phyloP scores from a whole-genome alignment of 768 basidiomycete genomes.

The Lentinula detonsa region DNA sequence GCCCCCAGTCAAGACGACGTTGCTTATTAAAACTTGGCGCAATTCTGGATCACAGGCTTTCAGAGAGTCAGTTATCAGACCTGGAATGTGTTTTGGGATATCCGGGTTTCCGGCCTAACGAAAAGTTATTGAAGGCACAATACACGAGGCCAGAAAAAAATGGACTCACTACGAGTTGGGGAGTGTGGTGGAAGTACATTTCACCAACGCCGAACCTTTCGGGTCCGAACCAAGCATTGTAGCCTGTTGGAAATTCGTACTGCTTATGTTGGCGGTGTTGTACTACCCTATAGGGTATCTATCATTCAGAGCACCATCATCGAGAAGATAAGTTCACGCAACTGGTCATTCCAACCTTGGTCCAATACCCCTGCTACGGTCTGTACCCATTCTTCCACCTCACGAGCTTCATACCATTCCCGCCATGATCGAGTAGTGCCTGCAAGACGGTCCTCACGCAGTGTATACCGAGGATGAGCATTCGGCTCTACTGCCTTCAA shows the following conservation, averaged over 20 bases:
- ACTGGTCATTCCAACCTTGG: conserved; percentile 89
- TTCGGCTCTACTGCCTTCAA: conserved; percentile 70
- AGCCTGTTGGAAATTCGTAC: conserved; percentile 97
- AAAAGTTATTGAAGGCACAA: background rate
- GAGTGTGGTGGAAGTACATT: conserved; percentile 77
- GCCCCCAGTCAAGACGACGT: conserved; percentile 95
- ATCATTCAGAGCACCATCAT: background rate
- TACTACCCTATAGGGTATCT: conserved; percentile 41
- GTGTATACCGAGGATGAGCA: conserved; percentile 54
- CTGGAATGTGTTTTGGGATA: conserved; percentile 69
- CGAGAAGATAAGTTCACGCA: background rate
- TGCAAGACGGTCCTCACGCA: conserved; percentile 69
- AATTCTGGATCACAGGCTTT: conserved; percentile 88
- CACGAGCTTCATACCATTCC: conserved; percentile 68
- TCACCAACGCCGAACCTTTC: conserved; percentile 86
- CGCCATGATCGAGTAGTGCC: conserved; percentile 81
- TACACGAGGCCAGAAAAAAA: background rate
- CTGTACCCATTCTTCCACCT: conserved; percentile 94
- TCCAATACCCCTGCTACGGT: conserved; percentile 81
- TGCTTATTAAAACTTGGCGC: conserved; percentile 83
- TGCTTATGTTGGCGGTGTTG: conserved; percentile 50
- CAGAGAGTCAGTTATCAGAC: conserved; percentile 73
- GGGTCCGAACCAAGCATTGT: conserved; percentile 71
- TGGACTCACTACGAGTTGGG: conserved; percentile 41
- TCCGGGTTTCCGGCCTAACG: conserved; percentile 47